Evolutionary conservation across 768 basidiomycete species (phyloP).

Genomic region (Boletus sp.): DNA sequence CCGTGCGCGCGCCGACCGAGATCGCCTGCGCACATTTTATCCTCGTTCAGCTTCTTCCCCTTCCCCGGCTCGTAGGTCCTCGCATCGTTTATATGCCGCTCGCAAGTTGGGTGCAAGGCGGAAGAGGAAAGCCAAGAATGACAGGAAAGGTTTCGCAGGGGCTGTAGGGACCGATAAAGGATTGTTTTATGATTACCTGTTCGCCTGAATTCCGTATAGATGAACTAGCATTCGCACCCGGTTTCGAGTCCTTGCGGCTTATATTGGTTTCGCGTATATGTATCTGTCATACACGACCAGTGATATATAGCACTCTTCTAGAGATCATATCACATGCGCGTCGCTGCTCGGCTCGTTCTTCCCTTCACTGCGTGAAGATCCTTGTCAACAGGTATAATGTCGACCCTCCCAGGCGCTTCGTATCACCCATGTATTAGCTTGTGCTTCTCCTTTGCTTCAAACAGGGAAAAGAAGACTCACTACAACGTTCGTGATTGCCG

Average conservation of each 20-base stretch:
- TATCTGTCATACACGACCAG: background rate
- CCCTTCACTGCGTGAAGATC: conserved; percentile 46
- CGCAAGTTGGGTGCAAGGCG: conserved; percentile 15
- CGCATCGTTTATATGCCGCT: conserved; percentile 20
- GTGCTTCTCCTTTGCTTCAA: background rate
- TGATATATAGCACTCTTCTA: conserved; percentile 5
- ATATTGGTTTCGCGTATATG: background rate
- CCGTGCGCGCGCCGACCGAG: conserved; percentile 19
- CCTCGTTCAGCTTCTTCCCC: conserved; percentile 50
- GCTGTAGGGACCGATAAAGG: conserved; percentile 12
- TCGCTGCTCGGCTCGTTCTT: background rate
- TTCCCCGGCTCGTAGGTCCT: conserved; percentile 45
- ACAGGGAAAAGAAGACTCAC: conserved; percentile 28
- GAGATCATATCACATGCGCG: background rate
- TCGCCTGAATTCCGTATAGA: conserved; percentile 27
- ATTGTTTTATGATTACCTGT: conserved; percentile 46
- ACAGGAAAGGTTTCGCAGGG: conserved; percentile 13
- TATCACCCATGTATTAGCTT: background rate
- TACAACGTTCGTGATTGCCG: conserved; percentile 71
- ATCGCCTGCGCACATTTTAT: conserved; percentile 31
- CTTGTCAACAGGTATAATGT: conserved; percentile 51
- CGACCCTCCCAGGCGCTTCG: conserved; percentile 56
- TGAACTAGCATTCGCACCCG: background rate
- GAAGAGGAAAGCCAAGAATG: conserved; percentile 16
- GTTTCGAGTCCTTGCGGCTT: background rate